phyloP scores from a whole-genome alignment of 495 filamentous ascomycete species.

The Daldinia caldariorum region DNA sequence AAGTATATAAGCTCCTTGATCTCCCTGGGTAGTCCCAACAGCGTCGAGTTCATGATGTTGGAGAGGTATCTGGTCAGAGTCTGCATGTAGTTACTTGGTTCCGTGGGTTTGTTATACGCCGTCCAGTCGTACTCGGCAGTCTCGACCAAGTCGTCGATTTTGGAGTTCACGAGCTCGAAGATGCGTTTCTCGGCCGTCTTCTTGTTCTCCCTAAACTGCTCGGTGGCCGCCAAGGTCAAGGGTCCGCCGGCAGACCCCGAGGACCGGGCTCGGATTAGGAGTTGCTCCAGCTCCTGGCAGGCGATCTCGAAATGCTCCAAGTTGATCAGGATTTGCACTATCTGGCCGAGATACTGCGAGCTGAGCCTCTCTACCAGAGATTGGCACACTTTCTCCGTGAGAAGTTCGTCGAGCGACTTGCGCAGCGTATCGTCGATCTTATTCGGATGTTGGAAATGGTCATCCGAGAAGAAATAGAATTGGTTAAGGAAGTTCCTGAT shows the following conservation, averaged over 20 bases:
- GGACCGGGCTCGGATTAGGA: conserved; percentile 82
- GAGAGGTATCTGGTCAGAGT: conserved; percentile 92
- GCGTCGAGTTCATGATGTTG: conserved; percentile 94
- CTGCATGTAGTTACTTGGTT: conserved; percentile 92
- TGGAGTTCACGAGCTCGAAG: conserved; percentile 97
- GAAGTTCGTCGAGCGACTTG: conserved; percentile 83
- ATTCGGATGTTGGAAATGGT: conserved; percentile 87
- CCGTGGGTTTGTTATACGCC: conserved; percentile 67
- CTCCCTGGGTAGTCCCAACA: conserved; percentile 88
- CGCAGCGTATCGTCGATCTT: conserved; percentile 90
- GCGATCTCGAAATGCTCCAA: conserved; percentile 95
- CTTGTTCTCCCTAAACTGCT: conserved; percentile 86
- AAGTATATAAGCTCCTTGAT: conserved; percentile 99
- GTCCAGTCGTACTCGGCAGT: conserved; percentile 98
- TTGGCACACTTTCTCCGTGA: conserved; percentile 89
- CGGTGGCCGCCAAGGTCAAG: conserved; percentile 80
- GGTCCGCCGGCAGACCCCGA: conserved; percentile 78
- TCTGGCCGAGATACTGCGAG: conserved; percentile 94
- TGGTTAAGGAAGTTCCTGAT: conserved; percentile 96
- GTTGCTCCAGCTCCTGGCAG: conserved; percentile 83
- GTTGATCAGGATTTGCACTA: conserved; percentile 98
- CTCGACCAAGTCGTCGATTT: conserved; percentile 97
- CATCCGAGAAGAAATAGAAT: conserved; percentile 94
- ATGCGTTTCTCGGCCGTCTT: conserved; percentile 97
- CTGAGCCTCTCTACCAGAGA: conserved; percentile 86